Evolutionary conservation across 768 basidiomycete species (phyloP).

Genomic region (Termitomyces bulborhizus): DNA sequence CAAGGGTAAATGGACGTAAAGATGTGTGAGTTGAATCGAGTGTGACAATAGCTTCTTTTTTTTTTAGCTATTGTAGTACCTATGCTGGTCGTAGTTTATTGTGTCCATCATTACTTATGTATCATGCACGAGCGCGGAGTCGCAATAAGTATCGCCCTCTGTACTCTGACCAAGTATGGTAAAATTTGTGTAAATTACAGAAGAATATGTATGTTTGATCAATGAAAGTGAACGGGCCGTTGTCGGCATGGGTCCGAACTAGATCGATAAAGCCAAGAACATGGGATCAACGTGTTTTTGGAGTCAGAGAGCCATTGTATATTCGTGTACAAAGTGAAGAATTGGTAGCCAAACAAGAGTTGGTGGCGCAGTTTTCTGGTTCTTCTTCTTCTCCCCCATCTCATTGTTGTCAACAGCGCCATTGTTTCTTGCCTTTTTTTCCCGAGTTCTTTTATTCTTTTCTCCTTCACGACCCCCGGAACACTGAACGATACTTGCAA

Average conservation of each 20-base stretch:
- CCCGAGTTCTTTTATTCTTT: conserved; percentile 23
- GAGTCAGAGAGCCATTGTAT: conserved; percentile 10
- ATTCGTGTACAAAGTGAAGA: conserved; percentile 18
- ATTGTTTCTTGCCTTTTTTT: conserved; percentile 26
- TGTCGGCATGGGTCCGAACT: not conserved
- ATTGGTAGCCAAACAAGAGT: conserved; percentile 19
- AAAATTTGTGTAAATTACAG: not conserved
- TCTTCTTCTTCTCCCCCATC: conserved; percentile 18
- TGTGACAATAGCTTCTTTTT: not conserved
- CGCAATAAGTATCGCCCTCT: not conserved
- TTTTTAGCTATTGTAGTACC: not conserved
- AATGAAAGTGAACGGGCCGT: not conserved
- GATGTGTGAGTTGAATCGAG: not conserved
- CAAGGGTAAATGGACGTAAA: not conserved
- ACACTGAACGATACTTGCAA: conserved; percentile 22
- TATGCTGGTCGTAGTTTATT: not conserved
- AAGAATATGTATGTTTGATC: not conserved
- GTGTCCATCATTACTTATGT: not conserved
- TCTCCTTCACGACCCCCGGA: conserved; percentile 27
- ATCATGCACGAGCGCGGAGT: not conserved
- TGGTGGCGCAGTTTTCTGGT: conserved; percentile 21
- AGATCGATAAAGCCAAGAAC: conserved; percentile 4
- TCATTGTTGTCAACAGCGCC: conserved; percentile 14
- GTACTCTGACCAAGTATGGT: not conserved
- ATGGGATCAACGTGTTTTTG: conserved; percentile 1